Base-by-base conservation (phyloP, 805 yeast species). In the Zygoascus bituminiphila region DNA sequence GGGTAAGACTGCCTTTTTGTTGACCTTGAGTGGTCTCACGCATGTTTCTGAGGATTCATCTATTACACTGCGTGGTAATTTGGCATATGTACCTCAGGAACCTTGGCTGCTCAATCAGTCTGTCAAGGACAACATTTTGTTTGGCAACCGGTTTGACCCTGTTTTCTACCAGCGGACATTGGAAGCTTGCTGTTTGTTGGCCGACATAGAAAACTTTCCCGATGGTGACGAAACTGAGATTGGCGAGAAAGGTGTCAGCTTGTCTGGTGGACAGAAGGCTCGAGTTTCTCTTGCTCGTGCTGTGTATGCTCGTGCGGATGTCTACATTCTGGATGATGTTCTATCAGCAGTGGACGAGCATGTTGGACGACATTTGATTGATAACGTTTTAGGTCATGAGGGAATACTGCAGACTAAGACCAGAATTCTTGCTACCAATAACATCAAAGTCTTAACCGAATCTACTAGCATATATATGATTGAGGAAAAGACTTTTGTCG, bases 211-310 rank as follows among this genome's bases (percentile, higher is more conserved):
- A 61, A 84, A 87, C 49, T 71, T 88, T 56, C 88, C 96, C 1
- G 85, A 82, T 48, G 96, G 96, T 54, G 98, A 91, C 66, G 75
- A 77, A 62, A 93, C 98, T 12, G 93, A 88, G 66, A 84, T 93
- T 63, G 98, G 98, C 64, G 98, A 93, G 67, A 89, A 89, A 68
- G 98, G 98, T 67, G 87, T 91, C 48, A 83, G 96, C 1, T 72
- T 91, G 50, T 88, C 97, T 24, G 98, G 98, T 57, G 98, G 98
- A 47, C 98, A 91, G 69, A 93, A 93, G 64, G 98, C 91, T 67
- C 81, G 98, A 65, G 89, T 91, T 37, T 88, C 97, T 0, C 73
- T 91, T 48, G 98, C 98, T 1, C 81, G 98, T 64, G 96, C 98
- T 1, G 69, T 91, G 54, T 91, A 93, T 64, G 88, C 96, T 1